Base-by-base conservation (phyloP, 2,329 filamentous ascomycete species). In the Penicillium sp. region DNA sequence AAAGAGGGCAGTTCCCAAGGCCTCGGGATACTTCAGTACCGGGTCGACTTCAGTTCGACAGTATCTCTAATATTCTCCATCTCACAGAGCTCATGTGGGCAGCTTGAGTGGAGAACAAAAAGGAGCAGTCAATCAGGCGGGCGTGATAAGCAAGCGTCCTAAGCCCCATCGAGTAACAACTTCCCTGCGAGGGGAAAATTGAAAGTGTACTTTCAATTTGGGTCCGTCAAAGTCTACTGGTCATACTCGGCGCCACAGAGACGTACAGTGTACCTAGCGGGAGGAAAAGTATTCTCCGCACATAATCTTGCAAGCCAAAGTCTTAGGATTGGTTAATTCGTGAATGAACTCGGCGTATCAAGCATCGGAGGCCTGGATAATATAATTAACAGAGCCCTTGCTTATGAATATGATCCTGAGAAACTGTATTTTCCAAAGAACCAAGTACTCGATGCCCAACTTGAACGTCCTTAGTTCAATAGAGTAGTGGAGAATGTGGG, bases 131-230 rank as follows among this genome's bases (percentile, higher is more conserved):
- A 49, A 40, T 37, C 44, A 24, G 41, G n/a, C 7, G 16, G 33
- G 41, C 11, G 7, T 46, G 56, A 60, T 54, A 60, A 60, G 58
- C 49, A 56, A 56, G 33, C 31, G 46, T 47, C 14, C 55, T 60
- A 60, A 56, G 50, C 60, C 58, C 3, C 14, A 60, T 53, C 31
- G 19, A 62, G 61, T 39, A 61, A 57, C 33, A 37, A 24, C 22
- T 50, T 59, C 51, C 59, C 24, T 51, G 49, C 55, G 55, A 63
- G 59, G 59, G 59, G 41, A 52, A 40, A 27, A 19, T 4, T 18
- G 4, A 31, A 46, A 46, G 43, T 22, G 19, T 13, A 27, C 19
- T 10, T 10, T n/a, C 22, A 22, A 22, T 3, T 3, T 3, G 22
- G 22, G 6, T 31, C 31, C 31, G 7, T 31, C 31, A 31, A 31